Percentiles rank a stretch among this genome's conserved stretches.
Evolutionary conservation across 2,329 filamentous ascomycete species (phyloP).

Genomic region (Cercospora sojina): DNA sequence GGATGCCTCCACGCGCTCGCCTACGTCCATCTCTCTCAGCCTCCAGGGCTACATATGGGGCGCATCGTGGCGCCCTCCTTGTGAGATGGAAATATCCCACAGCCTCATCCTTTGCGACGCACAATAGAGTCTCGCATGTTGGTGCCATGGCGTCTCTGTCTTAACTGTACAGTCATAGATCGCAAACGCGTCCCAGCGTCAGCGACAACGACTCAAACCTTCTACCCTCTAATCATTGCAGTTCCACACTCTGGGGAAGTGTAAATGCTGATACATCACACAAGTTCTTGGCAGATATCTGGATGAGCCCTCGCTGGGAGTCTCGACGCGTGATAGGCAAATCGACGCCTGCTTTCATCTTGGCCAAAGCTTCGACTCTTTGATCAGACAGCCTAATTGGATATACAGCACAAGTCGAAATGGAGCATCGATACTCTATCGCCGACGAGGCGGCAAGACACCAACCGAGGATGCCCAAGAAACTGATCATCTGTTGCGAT

Average conservation of each 20-base stretch:
- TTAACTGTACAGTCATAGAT: neutral
- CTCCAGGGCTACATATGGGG: conserved; percentile 11
- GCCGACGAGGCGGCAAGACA: conserved; percentile 19
- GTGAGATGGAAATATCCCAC: neutral
- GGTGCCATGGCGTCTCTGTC: neutral
- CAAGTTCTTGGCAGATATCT: neutral
- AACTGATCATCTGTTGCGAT: conserved; percentile 34
- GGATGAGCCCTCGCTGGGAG: neutral
- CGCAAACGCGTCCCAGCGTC: neutral
- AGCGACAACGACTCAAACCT: neutral
- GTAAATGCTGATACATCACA: neutral
- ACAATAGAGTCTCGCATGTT: neutral
- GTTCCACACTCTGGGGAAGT: neutral
- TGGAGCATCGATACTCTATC: conserved; percentile 6
- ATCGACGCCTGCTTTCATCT: neutral
- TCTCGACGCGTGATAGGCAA: neutral
- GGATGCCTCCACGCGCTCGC: conserved; percentile 14
- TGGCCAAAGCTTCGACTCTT: neutral
- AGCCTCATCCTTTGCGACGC: conserved; percentile 1
- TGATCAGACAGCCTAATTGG: neutral
- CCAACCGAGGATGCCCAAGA: conserved; percentile 27
- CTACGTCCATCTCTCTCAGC: conserved; percentile 1
- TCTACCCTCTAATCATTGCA: neutral
- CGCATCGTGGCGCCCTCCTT: conserved; percentile 7
- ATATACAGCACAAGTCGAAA: neutral